These are phyloP conservation scores for Cercospora nicotianae DNA, from an alignment of 2,329 filamentous ascomycete genomes.

Conservation along the genomic window DNA sequence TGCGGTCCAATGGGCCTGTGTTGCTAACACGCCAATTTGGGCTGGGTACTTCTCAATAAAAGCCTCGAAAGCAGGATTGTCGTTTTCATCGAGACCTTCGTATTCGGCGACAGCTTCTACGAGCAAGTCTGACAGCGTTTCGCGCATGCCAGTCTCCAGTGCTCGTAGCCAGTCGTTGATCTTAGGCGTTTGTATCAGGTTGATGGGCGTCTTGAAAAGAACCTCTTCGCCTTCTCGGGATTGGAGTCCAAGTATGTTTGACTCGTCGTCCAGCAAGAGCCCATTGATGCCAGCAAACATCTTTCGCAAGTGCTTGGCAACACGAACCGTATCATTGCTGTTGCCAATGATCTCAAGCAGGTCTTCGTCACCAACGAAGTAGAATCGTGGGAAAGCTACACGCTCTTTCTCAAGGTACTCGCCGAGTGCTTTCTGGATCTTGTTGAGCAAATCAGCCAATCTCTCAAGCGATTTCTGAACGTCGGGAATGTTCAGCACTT, in stretches of 20 bases:
- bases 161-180: conserved; percentile 99
- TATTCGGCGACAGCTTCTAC: conserved; percentile 84
- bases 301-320: conserved; percentile 98
- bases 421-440: conserved; percentile 97
- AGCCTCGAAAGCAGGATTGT: conserved; percentile 67
- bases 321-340: conserved; percentile 92
- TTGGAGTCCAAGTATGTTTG: conserved; percentile 84
- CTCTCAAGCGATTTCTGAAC: conserved; percentile 95
- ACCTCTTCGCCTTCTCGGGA: conserved; percentile 95
- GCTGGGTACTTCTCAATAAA: conserved; percentile 85
- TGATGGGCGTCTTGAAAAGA: conserved; percentile 84
- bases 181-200: conserved; percentile 85
- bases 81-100: conserved; percentile 66
- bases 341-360: conserved; percentile 99
- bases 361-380: conserved; percentile 99
- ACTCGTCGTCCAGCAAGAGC: conserved; percentile 85
- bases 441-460: conserved; percentile 93
- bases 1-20: conserved; percentile 90
- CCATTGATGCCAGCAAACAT: conserved; percentile 98
- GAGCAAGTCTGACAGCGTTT: conserved; percentile 85
- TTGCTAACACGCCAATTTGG: conserved; percentile 92
- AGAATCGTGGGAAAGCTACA: conserved; percentile 96
- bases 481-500: conserved; percentile 92
- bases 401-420: conserved; percentile 98
- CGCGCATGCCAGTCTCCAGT: conserved; percentile 90